Evolutionary conservation across 495 filamentous ascomycete genomes (phyloP).

Genomic region (Rostrohypoxylon terebratum): DNA sequence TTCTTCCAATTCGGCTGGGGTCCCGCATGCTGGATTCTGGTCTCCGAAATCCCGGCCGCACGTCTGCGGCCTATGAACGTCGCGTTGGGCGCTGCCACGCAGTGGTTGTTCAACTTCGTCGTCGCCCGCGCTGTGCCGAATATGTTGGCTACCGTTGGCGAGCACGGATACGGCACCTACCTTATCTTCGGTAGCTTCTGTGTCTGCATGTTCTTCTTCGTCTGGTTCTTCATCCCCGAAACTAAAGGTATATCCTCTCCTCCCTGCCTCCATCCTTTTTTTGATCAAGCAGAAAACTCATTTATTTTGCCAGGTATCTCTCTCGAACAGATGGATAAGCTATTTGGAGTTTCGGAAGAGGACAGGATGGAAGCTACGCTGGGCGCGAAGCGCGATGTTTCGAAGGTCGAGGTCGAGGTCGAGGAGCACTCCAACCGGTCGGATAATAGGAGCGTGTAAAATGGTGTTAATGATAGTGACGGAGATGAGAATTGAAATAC

Average conservation of each 20-base stretch:
- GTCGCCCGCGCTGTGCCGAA: conserved; percentile 71
- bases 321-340: conserved; percentile 66
- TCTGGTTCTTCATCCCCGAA: conserved; percentile 79
- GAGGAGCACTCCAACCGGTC: conserved; percentile 37
- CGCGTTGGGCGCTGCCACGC: conserved; percentile 73
- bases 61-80: conserved; percentile 78
- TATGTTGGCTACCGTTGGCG: conserved; percentile 73
- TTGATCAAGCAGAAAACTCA: conserved; percentile 55
- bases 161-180: conserved; percentile 70
- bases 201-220: conserved; percentile 73
- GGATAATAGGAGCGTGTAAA: conserved; percentile 36
- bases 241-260: conserved; percentile 72
- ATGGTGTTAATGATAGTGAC: neutral
- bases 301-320: conserved; percentile 52
- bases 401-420: conserved; percentile 32
- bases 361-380: conserved; percentile 12
- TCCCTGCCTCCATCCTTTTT: conserved; percentile 62
- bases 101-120: conserved; percentile 79
- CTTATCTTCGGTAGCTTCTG: conserved; percentile 72
- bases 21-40: conserved; percentile 82
- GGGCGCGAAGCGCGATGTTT: conserved; percentile 21
- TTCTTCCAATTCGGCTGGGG: conserved; percentile 87
- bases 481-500: conserved; percentile 20
- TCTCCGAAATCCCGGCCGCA: conserved; percentile 78
- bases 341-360: conserved; percentile 58